phyloP scores from a whole-genome alignment of 1,284 basidiomycete genomes.

The Ustilago xerochloae region DNA sequence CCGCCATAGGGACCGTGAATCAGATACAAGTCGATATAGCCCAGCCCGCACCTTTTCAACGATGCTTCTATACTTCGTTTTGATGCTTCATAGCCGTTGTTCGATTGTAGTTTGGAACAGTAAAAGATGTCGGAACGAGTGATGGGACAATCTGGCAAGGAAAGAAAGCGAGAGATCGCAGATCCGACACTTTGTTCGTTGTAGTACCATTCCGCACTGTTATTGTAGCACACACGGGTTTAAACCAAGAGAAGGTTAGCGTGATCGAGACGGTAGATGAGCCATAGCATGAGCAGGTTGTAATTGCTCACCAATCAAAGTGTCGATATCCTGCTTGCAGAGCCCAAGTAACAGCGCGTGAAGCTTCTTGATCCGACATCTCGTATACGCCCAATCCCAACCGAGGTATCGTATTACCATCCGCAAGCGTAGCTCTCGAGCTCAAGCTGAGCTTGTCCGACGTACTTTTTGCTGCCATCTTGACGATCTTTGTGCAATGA shows the following conservation, averaged over 20 bases:
- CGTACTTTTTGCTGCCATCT: constrained; percentile 2
- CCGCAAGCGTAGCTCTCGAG: constrained; percentile 19
- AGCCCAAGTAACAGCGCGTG: constrained; percentile 33
- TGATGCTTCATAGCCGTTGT: constrained; percentile 39
- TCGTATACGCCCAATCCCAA: constrained; percentile 33
- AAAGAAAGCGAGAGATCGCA: constrained; percentile 16
- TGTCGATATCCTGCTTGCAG: constrained; percentile 33
- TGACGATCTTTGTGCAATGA: too few species aligned
- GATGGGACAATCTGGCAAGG: constrained; percentile 4
- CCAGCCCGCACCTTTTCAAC: constrained; percentile 31
- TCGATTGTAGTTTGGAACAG: constrained; percentile 29
- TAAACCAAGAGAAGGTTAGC: neutral
- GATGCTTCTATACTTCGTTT: constrained; percentile 32
- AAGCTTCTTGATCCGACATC: constrained; percentile 26
- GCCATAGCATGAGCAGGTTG: neutral
- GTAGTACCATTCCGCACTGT: constrained; percentile 40
- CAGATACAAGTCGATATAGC: constrained; percentile 62
- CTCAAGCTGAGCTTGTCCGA: constrained; percentile 6
- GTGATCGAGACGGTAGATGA: neutral
- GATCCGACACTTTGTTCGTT: constrained; percentile 22
- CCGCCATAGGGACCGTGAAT: constrained; percentile 63
- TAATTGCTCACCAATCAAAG: constrained; percentile 26
- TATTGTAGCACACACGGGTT: too few species aligned
- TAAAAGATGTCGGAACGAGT: constrained; percentile 25
- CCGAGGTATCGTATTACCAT: constrained; percentile 21